phyloP scores from a whole-genome alignment of 2,329 filamentous ascomycete genomes.

The Penicillium fuscoglaucum region DNA sequence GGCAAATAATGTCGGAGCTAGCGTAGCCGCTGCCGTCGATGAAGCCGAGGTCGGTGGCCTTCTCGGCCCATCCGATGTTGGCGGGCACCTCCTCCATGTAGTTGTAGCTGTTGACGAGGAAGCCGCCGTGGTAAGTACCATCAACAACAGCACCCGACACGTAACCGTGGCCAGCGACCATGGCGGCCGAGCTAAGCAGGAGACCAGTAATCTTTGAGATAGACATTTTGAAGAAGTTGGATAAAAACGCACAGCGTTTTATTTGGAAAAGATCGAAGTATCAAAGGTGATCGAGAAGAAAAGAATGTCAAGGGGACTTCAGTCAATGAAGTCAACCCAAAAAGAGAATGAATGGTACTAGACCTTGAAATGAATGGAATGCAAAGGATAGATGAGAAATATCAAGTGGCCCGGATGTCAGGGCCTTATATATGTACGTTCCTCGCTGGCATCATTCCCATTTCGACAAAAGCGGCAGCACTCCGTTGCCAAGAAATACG shows the following conservation, averaged over 20 bases:
- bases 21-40: slow-evolving; percentile 51
- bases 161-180: slow-evolving; percentile 43
- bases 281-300: slow-evolving; percentile 17
- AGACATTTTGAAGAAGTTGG: slow-evolving; percentile 31
- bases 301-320: slow-evolving; percentile 38
- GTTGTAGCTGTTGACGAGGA: slow-evolving; percentile 38
- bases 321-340: slow-evolving; percentile 37
- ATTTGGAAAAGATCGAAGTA: slow-evolving; percentile 19
- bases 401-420: slow-evolving; percentile 9
- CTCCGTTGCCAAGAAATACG: slow-evolving; percentile 19
- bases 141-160: slow-evolving; percentile 40
- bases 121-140: slow-evolving; percentile 43
- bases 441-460: slow-evolving; percentile 11
- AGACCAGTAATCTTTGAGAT: slow-evolving; percentile 36
- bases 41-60: slow-evolving; percentile 56
- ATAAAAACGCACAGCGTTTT: slow-evolving; percentile 36
- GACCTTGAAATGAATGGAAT: slow-evolving; percentile 36
- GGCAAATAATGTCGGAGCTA: slow-evolving; percentile 60
- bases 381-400: slow-evolving; percentile 25
- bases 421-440: slow-evolving; percentile 24
- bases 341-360: slow-evolving; percentile 32
- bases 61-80: slow-evolving; percentile 57
- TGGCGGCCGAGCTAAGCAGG: slow-evolving; percentile 37
- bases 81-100: slow-evolving; percentile 42
- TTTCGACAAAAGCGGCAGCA: slow-evolving; percentile 15